phyloP scores from a whole-genome alignment of 1,284 basidiomycete genomes.

The Leccinum solheimii region DNA sequence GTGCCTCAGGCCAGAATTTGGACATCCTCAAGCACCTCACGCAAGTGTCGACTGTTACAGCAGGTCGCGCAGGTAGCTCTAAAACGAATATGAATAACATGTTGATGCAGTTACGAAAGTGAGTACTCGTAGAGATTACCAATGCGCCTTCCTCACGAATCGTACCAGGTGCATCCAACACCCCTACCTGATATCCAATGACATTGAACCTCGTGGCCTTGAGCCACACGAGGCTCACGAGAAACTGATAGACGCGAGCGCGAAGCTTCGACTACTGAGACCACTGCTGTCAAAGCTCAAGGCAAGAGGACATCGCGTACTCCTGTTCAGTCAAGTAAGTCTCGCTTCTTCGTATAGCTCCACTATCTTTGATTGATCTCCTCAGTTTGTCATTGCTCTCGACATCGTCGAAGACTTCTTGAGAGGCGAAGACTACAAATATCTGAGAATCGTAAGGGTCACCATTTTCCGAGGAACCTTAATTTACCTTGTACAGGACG shows the following conservation, averaged over 20 bases:
- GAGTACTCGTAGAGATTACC: constrained; percentile 26
- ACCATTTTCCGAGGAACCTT: neutral
- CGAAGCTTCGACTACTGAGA: constrained; percentile 86
- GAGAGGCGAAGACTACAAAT: constrained; percentile 85
- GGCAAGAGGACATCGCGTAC: constrained; percentile 87
- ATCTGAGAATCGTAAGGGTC: constrained; percentile 76
- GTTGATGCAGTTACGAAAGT: constrained; percentile 87
- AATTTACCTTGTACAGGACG: constrained; percentile 59
- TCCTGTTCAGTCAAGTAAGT: constrained; percentile 94
- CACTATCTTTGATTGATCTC: neutral
- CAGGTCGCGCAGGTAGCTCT: constrained; percentile 36
- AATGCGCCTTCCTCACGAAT: constrained; percentile 6
- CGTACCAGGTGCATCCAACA: constrained; percentile 75
- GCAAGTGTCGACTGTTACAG: constrained; percentile 38
- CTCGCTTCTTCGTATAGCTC: neutral
- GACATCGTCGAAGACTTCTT: constrained; percentile 94
- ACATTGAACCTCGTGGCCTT: constrained; percentile 78
- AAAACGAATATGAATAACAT: constrained; percentile 72
- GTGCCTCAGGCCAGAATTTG: constrained; percentile 60
- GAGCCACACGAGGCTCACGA: constrained; percentile 66
- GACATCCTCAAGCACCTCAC: constrained; percentile 63
- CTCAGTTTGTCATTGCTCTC: constrained; percentile 89
- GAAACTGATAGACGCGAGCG: constrained; percentile 81
- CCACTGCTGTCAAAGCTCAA: constrained; percentile 85
- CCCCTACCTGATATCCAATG: constrained; percentile 83